Conservation (phyloP, 73 alveolate species). For the Blepharisma japonicum region DNA sequence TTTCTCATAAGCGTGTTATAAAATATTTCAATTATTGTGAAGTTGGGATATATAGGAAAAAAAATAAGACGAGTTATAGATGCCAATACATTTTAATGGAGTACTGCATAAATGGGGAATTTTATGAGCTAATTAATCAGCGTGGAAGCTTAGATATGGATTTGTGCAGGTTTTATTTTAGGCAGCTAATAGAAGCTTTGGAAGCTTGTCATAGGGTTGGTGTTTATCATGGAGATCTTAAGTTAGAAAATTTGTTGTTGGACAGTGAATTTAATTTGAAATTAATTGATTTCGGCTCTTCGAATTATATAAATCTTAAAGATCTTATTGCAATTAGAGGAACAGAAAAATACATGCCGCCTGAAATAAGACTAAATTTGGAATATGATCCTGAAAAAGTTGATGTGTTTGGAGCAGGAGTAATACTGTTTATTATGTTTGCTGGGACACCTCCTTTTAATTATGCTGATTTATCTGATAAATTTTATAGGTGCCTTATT, state of each 20-base stretch:
- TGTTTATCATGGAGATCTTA: conserved; percentile 79
- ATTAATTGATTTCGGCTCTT: conserved; percentile 78
- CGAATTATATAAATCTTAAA: conserved; percentile 47
- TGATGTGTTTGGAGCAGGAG: conserved; percentile 57
- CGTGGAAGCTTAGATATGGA: conserved; percentile 72
- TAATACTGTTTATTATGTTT: conserved; percentile 54
- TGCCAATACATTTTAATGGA: conserved; percentile 61
- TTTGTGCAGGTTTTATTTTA: conserved; percentile 69
- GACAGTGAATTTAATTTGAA: conserved; percentile 56
- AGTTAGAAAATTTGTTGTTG: conserved; percentile 77
- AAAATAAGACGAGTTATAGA: conserved; percentile 29
- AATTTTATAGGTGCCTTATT: conserved; percentile 37
- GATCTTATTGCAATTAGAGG: conserved; percentile 55
- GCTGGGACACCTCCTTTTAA: conserved; percentile 65
- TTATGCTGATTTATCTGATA: conserved; percentile 45
- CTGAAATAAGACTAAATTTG: conserved; percentile 44
- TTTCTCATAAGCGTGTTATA: conserved; percentile 51
- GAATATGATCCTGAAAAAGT: conserved; percentile 39
- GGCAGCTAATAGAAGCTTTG: conserved; percentile 72
- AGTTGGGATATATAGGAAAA: conserved; percentile 40
- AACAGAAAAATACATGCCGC: conserved; percentile 62
- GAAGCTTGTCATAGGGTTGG: conserved; percentile 66
- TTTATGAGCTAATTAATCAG: conserved; percentile 75
- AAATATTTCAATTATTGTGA: conserved; percentile 39
- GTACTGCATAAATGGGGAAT: conserved; percentile 83